Conservation (phyloP, 345 rosid genomes). For the Pelargonium nanum region DNA sequence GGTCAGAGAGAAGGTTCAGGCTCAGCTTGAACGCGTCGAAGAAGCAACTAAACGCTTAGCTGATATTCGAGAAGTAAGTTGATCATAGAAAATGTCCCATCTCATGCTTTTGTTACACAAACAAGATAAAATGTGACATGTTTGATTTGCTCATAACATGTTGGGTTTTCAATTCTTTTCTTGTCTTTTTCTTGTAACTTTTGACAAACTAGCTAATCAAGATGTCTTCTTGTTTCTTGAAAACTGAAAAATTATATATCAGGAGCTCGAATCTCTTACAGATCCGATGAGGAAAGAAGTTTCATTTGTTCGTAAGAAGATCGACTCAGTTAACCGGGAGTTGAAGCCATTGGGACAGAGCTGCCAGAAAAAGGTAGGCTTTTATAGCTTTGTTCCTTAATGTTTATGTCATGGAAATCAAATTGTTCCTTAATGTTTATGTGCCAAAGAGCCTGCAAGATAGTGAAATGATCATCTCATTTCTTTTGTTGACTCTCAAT, state of each 20-base stretch:
- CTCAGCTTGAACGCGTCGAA: conserved; percentile 63
- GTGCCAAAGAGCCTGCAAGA: too few species aligned
- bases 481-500: too few species aligned
- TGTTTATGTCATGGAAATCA: background rate
- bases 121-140: too few species aligned
- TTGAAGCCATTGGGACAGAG: conserved; percentile 44
- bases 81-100: background rate
- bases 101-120: background rate
- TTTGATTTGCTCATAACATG: background rate
- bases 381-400: too few species aligned
- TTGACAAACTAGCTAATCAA: too few species aligned
- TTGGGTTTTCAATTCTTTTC: too few species aligned
- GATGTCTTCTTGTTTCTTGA: background rate
- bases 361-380: conserved; percentile 54
- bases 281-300: conserved; percentile 71
- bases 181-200: too few species aligned
- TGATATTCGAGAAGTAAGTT: conserved; percentile 78
- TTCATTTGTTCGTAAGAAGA: conserved; percentile 37
- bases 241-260: conserved; percentile 1
- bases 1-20: conserved; percentile 55
- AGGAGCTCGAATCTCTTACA: conserved; percentile 64
- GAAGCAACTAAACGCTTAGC: conserved; percentile 66
- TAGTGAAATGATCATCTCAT: too few species aligned
- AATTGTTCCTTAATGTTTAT: background rate
- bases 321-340: conserved; percentile 37